Evolutionary conservation across 2,329 filamentous ascomycete species (phyloP).

Genomic region (Esteya vermicola): DNA sequence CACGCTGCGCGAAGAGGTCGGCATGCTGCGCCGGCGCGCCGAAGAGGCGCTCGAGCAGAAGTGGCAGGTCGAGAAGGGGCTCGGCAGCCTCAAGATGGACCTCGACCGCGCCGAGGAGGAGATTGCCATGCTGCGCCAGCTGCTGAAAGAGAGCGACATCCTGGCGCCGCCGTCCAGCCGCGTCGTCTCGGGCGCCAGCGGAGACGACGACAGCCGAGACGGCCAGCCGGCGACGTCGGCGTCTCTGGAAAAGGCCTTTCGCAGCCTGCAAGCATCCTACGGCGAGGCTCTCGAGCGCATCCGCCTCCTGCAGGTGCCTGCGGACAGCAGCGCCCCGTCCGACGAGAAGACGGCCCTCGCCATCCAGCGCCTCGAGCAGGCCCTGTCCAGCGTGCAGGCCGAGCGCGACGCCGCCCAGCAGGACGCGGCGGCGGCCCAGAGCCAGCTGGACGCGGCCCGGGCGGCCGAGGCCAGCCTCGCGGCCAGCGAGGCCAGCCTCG

Average conservation of each 20-base stretch:
- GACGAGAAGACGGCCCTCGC: slow-evolving; percentile 49
- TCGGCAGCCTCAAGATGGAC: slow-evolving; percentile 60
- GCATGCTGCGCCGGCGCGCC: slow-evolving; percentile 67
- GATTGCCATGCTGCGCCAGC: slow-evolving; percentile 63
- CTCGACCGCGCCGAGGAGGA: slow-evolving; percentile 91
- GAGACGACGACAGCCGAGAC: slow-evolving; percentile 18
- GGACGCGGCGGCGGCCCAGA: slow-evolving; percentile 47
- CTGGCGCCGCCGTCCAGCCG: slow-evolving; percentile 47
- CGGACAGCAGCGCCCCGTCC: slow-evolving; percentile 5
- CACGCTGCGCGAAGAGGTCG: slow-evolving; percentile 70
- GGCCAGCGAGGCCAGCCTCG: slow-evolving; percentile 47
- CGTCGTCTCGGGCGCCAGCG: slow-evolving; percentile 16
- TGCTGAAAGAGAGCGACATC: slow-evolving; percentile 75
- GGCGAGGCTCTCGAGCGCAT: slow-evolving; percentile 51
- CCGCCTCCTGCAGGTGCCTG: slow-evolving; percentile 40
- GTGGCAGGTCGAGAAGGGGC: slow-evolving; percentile 37
- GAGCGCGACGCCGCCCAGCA: slow-evolving; percentile 60
- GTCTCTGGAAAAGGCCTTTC: slow-evolving; percentile 60
- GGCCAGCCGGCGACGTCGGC: slow-evolving; percentile 45
- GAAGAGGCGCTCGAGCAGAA: slow-evolving; percentile 93
- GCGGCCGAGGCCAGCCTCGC: slow-evolving; percentile 40
- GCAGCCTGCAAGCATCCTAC: slow-evolving; percentile 61
- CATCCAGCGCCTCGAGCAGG: slow-evolving; percentile 51
- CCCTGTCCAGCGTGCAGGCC: slow-evolving; percentile 52
- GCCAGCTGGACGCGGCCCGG: slow-evolving; percentile 44